Evolutionary conservation across 768 basidiomycete genomes (phyloP), one percentile per base, ranked within the genome.

Genomic region (Tephrocybe sp.): DNA sequence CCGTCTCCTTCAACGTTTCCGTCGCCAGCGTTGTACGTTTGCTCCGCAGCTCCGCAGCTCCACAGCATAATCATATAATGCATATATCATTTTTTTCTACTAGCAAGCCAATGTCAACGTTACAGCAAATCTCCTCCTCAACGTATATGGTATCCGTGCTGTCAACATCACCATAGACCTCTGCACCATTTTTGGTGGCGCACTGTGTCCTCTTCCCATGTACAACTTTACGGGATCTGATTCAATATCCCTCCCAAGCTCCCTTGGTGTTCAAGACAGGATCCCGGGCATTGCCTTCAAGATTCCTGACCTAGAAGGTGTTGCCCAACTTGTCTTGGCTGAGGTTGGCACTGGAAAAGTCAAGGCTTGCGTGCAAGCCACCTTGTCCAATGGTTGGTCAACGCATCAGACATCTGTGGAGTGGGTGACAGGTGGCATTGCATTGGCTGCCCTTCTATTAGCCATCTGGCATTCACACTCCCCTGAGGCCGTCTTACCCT

Each of bases 231-330:
- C 83, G n/a, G 93, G 92, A 40, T 77, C 83, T 4, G 84, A 87
- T 61, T 77, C 83, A 3, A 68, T 92, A 45, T 69, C 77, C 3
- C 70, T 92, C 0, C 87, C 88, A 0, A 61, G 74, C 24, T 78
- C 80, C 19, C 64, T 86, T 38, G 75, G 77, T 34, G 70, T 91
- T 34, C 60, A 73, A 18, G 66, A 72, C 30, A 66, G 70, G 50
- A 74, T 94, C n/a, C 93, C 94, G 0, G 65, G 66, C 18, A 89
- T 95, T 44, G 92, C 90, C 0, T 99, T 84, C 65, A 69, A 74
- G 34, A 86, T 99, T 30, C 95, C 95, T 4, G 90, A 99, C 67
- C 75, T 97, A 4, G 93, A 97, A 64, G 93, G 89, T 15, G 93
- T 81, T 60, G 93, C 84, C 0, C 88, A 92, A 58, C 70, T 97